Evolutionary conservation across 2,329 filamentous ascomycete species (phyloP).

Genomic region (Tolypocladium ovalisporum): DNA sequence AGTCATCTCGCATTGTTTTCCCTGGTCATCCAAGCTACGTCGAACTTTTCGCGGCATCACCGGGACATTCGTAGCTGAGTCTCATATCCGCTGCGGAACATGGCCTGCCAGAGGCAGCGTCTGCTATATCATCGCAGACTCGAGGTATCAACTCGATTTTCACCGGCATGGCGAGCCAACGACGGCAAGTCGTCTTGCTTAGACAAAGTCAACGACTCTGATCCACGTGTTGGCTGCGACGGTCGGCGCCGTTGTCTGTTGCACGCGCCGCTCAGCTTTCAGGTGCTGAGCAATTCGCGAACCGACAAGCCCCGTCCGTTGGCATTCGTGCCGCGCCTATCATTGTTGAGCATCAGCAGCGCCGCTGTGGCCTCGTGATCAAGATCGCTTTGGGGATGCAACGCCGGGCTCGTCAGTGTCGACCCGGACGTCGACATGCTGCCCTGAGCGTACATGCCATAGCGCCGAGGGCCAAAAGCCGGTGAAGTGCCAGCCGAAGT

Average conservation of each 20-base stretch:
- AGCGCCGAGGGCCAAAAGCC: slow-evolving; percentile 41
- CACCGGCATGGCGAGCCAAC: neutral
- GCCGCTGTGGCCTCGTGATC: slow-evolving; percentile 79
- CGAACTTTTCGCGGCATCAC: neutral
- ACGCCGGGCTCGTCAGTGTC: slow-evolving; percentile 46
- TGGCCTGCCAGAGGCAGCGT: neutral
- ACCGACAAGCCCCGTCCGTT: slow-evolving; percentile 41
- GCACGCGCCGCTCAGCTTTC: slow-evolving; percentile 9
- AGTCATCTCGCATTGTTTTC: neutral
- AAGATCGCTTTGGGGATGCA: slow-evolving; percentile 44
- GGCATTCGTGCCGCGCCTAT: slow-evolving; percentile 44
- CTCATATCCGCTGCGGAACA: neutral
- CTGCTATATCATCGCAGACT: neutral
- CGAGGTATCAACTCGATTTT: neutral
- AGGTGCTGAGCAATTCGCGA: slow-evolving; percentile 41
- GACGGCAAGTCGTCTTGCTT: neutral
- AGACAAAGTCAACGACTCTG: neutral
- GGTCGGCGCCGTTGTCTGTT: neutral
- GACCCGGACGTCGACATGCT: slow-evolving; percentile 35
- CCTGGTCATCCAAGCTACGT: neutral
- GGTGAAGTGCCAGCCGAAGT: slow-evolving; percentile 42
- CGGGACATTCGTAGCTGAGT: neutral
- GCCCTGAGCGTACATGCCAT: slow-evolving; percentile 25
- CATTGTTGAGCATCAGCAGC: slow-evolving; percentile 76
- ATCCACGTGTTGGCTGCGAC: neutral